Conservation (phyloP, 768 basidiomycete genomes). For the Boletus sp. region DNA sequence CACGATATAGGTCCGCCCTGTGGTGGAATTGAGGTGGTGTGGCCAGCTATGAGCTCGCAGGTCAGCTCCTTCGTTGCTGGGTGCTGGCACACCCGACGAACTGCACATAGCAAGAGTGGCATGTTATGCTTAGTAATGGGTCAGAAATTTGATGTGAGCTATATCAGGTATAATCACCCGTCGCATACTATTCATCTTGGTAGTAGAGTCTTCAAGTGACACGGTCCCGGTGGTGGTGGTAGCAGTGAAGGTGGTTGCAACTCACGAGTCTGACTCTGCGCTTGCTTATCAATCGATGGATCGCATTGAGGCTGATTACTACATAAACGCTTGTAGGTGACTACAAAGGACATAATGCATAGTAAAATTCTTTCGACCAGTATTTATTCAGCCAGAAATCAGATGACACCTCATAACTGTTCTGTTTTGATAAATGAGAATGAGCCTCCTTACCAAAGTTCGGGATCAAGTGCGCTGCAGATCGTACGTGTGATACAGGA, state of each 20-base stretch:
- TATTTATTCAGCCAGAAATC: not conserved
- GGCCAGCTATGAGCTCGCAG: not conserved
- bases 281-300: not conserved
- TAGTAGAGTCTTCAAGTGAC: not conserved
- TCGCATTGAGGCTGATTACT: not conserved
- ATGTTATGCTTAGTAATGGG: too few species aligned
- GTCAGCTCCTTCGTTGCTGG: not conserved
- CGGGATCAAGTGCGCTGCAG: not conserved
- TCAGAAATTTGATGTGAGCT: too few species aligned
- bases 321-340: not conserved
- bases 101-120: not conserved
- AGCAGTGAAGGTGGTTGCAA: too few species aligned
- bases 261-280: too few species aligned
- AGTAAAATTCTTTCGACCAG: not conserved
- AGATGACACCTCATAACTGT: not conserved
- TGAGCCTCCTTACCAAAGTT: not conserved
- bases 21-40: not conserved
- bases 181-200: too few species aligned
- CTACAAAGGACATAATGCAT: not conserved
- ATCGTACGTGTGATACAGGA: not conserved
- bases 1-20: not conserved
- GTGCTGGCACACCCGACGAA: not conserved
- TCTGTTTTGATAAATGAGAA: not conserved
- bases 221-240: too few species aligned
- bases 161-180: too few species aligned